These are phyloP conservation scores for Aschersonia sp. DNA, from an alignment of 2,329 filamentous ascomycete species.

Conservation along the genomic window DNA sequence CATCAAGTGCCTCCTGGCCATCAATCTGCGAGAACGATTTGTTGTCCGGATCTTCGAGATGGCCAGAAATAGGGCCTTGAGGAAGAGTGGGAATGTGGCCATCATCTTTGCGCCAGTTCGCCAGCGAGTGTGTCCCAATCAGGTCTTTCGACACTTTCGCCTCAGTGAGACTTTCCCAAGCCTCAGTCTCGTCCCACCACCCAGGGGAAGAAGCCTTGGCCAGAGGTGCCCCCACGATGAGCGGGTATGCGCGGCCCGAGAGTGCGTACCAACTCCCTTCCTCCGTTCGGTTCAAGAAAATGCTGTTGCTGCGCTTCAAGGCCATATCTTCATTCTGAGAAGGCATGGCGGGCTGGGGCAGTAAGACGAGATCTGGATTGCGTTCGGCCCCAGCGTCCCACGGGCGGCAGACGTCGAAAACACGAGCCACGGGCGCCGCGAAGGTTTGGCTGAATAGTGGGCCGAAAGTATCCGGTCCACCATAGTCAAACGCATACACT, in stretches of 20 bases:
- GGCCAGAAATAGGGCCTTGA: constrained; percentile 13
- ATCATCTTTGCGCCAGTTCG: constrained; percentile 12
- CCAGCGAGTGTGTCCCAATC: constrained; percentile 55
- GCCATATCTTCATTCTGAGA: constrained; percentile 31
- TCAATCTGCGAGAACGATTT: constrained; percentile 16
- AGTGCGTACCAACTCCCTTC: constrained; percentile 88
- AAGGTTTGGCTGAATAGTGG: constrained; percentile 56
- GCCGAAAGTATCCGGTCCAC: constrained; percentile 31
- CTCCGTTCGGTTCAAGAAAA: constrained; percentile 79
- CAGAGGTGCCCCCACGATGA: constrained; percentile 54
- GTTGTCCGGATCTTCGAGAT: constrained; percentile 17
- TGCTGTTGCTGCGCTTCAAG: constrained; percentile 43
- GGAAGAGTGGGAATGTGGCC: constrained; percentile 23
- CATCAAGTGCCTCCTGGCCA: constrained; percentile 15
- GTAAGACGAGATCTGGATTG: constrained; percentile 64
- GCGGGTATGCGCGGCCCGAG: constrained; percentile 73
- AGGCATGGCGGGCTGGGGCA: constrained; percentile 70
- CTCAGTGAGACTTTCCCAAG: constrained; percentile 23
- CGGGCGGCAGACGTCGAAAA: constrained; percentile 77
- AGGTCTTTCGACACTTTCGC: constrained; percentile 44
- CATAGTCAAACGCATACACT: constrained; percentile 66
- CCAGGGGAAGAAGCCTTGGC: constrained; percentile 29
- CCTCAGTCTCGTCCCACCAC: constrained; percentile 30
- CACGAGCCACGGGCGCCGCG: constrained; percentile 64
- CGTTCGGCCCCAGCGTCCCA: constrained; percentile 44